phyloP scores from a whole-genome alignment of 768 basidiomycete genomes.

The Coprinopsis sp. region DNA sequence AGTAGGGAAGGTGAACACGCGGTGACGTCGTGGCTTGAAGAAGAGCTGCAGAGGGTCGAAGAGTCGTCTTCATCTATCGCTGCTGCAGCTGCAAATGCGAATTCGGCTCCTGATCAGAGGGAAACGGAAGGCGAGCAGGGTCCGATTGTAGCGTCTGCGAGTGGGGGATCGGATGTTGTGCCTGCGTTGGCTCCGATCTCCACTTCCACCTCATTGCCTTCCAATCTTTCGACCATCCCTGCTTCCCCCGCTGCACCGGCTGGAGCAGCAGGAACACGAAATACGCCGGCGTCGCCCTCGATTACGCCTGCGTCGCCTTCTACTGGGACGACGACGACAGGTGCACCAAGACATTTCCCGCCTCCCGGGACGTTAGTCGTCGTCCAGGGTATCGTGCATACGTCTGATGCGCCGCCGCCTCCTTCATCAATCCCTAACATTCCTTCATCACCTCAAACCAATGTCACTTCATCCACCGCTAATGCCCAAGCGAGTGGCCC shows the following conservation, averaged over 20 bases:
- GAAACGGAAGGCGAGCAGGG: no score
- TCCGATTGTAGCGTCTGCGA: no score
- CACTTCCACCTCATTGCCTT: no score
- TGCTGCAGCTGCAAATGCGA: slow-evolving; percentile 10
- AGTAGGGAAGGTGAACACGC: slow-evolving; percentile 8
- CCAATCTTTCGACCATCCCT: no score
- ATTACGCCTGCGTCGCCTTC: no score
- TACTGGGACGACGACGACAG: no score
- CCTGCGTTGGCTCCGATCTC: no score
- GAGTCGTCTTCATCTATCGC: slow-evolving; percentile 10
- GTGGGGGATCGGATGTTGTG: no score
- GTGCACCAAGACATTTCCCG: slow-evolving; percentile 54
- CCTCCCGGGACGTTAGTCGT: slow-evolving; percentile 77
- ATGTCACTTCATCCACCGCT: background rate
- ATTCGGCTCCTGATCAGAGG: slow-evolving; percentile 18
- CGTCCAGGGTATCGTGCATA: slow-evolving; percentile 80
- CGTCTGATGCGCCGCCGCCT: slow-evolving; percentile 55
- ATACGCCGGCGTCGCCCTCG: no score
- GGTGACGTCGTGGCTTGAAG: slow-evolving; percentile 13
- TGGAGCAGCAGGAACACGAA: no score
- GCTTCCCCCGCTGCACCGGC: no score
- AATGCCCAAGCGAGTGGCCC: background rate
- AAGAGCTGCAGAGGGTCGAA: slow-evolving; percentile 6
- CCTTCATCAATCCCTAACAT: background rate
- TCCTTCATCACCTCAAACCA: no score